Base-by-base conservation (phyloP, 306 rosid species). In the Dalbergia oliveri region DNA sequence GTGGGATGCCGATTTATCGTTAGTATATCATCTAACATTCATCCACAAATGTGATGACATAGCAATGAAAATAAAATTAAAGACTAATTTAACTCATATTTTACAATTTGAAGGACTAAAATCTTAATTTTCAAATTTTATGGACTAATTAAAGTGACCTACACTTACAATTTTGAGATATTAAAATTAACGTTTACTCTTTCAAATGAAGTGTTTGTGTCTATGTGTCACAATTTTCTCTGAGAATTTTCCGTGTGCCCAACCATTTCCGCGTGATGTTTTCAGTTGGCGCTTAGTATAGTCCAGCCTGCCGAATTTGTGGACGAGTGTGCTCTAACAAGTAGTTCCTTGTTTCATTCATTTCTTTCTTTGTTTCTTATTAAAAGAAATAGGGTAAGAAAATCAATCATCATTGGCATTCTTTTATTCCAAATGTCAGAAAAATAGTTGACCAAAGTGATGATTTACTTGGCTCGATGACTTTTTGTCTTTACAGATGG, bases 251-350 rank as follows among this genome's bases (percentile, higher is more conserved):
- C 82, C 74, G 88, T 59, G 84, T 79, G 81, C 87, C 49, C 12
- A 57, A 45, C 66, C 37, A 41, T 79, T 84, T 84, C 84, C 86
- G 89, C 77, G 82, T 79, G 77, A 78, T 33, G 37, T 16, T 54
- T 34, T 50, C 8, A 5, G 78, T 75, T 69, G 82, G 80, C 84
- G 76, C 54, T 79, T 63, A 26, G 8, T 41, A 1, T 4, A 21
- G 16, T 18, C 81, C 81, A 84, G 59, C 9, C 79, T 84, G 84
- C 84, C 58, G 18, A 75, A 69, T 61, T 79, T 79, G 70, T 74
- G 81, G 84, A 84, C 63, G 49, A 39, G 31, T 78, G 44, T 26
- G 44, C 31, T 71, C 62, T 63, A 43, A 21, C 11, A 15, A 0
- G 1, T 0, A 37, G 39, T 45, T 44, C 39, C 0, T 19, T 4